Percentiles rank a stretch among this genome's conserved stretches.
phyloP scores from a whole-genome alignment of 1,284 basidiomycete genomes.

The Entoloma clypeatum region DNA sequence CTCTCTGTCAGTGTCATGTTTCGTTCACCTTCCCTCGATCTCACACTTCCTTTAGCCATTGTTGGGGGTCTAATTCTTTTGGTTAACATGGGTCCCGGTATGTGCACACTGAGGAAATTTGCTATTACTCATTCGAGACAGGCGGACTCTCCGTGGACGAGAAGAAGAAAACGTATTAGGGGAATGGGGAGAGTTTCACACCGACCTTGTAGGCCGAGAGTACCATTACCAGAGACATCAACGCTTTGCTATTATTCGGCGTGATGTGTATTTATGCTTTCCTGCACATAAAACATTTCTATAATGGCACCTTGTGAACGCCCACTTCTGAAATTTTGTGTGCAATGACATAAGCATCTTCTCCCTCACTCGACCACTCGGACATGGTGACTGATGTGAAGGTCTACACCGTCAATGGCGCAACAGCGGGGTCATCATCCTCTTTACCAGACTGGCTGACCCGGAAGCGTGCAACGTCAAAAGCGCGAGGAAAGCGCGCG shows the following conservation, averaged over 20 bases:
- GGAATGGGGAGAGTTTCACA: slow-evolving; percentile 4
- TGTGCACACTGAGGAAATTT: slow-evolving; percentile 13
- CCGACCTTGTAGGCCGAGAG: too few species aligned
- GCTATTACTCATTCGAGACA: slow-evolving; percentile 21
- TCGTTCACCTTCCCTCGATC: slow-evolving; percentile 16
- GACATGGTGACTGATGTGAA: slow-evolving; percentile 51
- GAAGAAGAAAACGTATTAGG: slow-evolving; percentile 92
- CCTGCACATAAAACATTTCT: slow-evolving; percentile 17
- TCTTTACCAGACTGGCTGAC: slow-evolving; percentile 89
- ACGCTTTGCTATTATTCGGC: too few species aligned
- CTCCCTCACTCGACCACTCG: slow-evolving; percentile 1
- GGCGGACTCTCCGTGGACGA: slow-evolving; percentile 97
- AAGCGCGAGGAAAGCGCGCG: slow-evolving; percentile 61
- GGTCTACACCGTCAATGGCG: slow-evolving; percentile 90
- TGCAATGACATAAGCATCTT: slow-evolving; percentile 11
- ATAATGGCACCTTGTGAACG: slow-evolving; percentile 10
- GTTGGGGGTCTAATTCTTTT: slow-evolving; percentile 96
- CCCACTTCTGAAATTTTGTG: too few species aligned
- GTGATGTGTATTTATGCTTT: slow-evolving; percentile 18
- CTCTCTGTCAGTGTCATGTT: slow-evolving; percentile 62
- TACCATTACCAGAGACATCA: too few species aligned
- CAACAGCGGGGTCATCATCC: slow-evolving; percentile 77
- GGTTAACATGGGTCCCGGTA: slow-evolving; percentile 96
- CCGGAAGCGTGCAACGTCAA: slow-evolving; percentile 55
- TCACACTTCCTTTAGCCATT: slow-evolving; percentile 59